Conservation (phyloP, 2,329 filamentous ascomycete species). For the Botrytis squamosa region DNA sequence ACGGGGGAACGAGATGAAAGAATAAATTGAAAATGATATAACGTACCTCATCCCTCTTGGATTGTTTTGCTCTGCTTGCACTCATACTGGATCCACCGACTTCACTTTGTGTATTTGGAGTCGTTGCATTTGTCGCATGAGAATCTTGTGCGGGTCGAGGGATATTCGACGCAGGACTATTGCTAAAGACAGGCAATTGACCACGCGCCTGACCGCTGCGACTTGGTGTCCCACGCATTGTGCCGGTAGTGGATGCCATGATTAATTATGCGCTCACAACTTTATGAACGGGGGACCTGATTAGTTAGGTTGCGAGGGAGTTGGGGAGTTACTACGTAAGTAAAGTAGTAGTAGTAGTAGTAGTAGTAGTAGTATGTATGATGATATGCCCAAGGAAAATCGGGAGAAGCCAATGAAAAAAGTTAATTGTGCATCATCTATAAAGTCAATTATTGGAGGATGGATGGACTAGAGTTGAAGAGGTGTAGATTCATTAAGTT, state of each 20-base stretch:
- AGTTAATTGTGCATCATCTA: background rate
- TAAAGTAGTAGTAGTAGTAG: too few relatives aligned
- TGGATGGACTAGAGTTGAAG: background rate
- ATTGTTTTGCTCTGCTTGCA: constrained; percentile 92
- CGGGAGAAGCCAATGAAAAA: background rate
- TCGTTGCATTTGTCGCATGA: constrained; percentile 44
- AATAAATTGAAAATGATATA: constrained; percentile 13
- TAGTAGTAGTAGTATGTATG: too few relatives aligned
- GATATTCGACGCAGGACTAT: constrained; percentile 66
- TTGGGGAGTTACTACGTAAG: background rate
- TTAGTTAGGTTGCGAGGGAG: background rate
- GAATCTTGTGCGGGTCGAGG: constrained; percentile 69
- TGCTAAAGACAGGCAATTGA: constrained; percentile 55
- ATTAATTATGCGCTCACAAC: constrained; percentile 20
- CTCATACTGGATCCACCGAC: constrained; percentile 67
- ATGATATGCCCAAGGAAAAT: background rate
- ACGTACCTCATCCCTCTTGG: constrained; percentile 95
- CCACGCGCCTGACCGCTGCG: constrained; percentile 56
- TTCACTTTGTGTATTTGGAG: constrained; percentile 49
- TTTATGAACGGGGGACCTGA: constrained; percentile 14
- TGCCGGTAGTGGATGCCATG: constrained; percentile 43
- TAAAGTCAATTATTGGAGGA: background rate
- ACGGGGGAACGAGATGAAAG: background rate
- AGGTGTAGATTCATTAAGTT: background rate
- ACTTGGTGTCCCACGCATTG: constrained; percentile 68